A percentile compares a stretch with the other conserved stretches of the same genome.
Evolutionary conservation across 305 asterid genomes (phyloP).

Genomic region (Fraxinus ornus): DNA sequence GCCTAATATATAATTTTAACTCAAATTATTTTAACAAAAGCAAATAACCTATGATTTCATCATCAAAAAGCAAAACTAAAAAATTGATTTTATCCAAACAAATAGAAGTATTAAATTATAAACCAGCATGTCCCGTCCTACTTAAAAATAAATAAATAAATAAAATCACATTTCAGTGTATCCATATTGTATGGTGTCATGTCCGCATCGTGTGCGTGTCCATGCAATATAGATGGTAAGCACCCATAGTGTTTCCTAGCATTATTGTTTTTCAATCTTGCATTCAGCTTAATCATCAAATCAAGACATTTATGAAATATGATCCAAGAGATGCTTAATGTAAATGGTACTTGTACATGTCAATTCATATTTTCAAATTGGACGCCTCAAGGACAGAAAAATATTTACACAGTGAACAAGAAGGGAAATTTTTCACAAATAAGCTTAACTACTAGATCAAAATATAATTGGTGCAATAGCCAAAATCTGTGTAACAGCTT

Average conservation of each 20-base stretch:
- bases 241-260: background rate
- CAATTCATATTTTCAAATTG: background rate
- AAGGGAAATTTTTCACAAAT: background rate
- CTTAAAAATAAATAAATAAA: too few species aligned
- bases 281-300: background rate
- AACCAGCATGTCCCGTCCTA: background rate
- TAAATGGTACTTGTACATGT: background rate
- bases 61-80: background rate
- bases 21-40: too few species aligned
- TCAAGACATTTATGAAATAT: background rate
- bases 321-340: background rate
- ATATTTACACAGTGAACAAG: conserved; percentile 1
- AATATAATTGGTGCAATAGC: conserved; percentile 5
- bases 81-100: background rate
- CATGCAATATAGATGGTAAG: background rate
- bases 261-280: background rate
- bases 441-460: conserved; percentile 6
- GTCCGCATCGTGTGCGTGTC: background rate
- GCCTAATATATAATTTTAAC: background rate
- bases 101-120: background rate
- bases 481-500: background rate
- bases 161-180: background rate
- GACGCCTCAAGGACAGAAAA: background rate
- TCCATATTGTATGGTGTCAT: background rate
- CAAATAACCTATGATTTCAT: background rate